A percentile compares a stretch with the other conserved stretches of the same genome.
phyloP scores from a whole-genome alignment of 208 protist genomes.

The Tritrichomonas foetus region DNA sequence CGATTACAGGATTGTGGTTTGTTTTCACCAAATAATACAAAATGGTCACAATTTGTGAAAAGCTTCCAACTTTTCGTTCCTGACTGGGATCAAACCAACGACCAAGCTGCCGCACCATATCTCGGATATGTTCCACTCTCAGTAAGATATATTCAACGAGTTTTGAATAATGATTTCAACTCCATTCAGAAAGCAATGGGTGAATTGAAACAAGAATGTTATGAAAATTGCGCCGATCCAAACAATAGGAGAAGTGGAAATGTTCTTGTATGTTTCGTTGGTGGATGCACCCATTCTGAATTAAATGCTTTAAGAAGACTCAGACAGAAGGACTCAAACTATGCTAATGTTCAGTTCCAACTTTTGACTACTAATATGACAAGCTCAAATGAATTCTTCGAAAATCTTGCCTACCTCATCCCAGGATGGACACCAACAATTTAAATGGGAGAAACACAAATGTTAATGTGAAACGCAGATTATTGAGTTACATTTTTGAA shows the following conservation, averaged over 20 bases:
- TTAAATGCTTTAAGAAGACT: conserved; percentile 20
- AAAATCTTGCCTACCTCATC: neutral
- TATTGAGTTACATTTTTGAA: too few relatives aligned
- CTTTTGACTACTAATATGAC: conserved; percentile 18
- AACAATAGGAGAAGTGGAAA: neutral
- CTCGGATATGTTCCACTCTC: neutral
- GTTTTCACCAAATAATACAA: neutral
- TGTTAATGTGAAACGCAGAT: too few relatives aligned
- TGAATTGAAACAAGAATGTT: neutral
- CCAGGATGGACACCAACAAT: neutral
- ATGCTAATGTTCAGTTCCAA: neutral
- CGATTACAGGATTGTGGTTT: neutral
- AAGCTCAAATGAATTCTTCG: conserved; percentile 2
- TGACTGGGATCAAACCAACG: neutral
- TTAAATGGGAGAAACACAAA: neutral
- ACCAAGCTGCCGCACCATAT: neutral
- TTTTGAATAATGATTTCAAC: neutral
- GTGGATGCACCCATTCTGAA: conserved; percentile 10
- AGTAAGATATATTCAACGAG: neutral
- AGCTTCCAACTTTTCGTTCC: neutral
- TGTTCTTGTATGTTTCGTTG: neutral
- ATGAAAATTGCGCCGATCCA: neutral
- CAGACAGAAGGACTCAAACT: neutral
- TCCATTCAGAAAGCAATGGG: neutral
- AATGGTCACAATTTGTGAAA: neutral